Base-by-base conservation (phyloP, 1,284 basidiomycete genomes). In the Apiotrichum porosum region DNA sequence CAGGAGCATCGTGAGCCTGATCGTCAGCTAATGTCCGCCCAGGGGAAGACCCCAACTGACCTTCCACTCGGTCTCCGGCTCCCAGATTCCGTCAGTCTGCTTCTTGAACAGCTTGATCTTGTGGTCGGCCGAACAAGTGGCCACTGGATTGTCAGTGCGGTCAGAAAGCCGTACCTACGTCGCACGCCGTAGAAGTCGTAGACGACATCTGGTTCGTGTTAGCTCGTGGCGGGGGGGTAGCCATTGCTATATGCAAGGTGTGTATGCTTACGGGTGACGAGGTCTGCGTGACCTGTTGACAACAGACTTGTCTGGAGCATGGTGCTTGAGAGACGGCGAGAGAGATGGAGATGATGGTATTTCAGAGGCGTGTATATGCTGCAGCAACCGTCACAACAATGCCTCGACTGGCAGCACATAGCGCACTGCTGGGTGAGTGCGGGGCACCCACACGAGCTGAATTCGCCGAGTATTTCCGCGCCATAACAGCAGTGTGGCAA, bases 151-250 rank as follows among this genome's bases (percentile, higher is more conserved):
- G 76, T 52, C 83, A 81, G 59, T 82, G 84, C 0, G 85, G 84
- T 4, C 85, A 85, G 31, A 88, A 37, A 26, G 4, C 17, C 10
- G 10, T 12, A 58, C 71, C 58, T 39, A 73, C 71, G 78, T 58
- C 82, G 79, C 32, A 86, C 80, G 6, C 90, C 90, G 64, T 93
- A 92, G 67, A 86, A 91, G 66, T 93, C 88, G 68, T 93, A 95
- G 18, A 82, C 79, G 49, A 88, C 80, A 73, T 91, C 88, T 33
- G 87, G 84, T 18, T n/a, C n/a, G n/a, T n/a, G n/a, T n/a, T n/a
- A n/a, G n/a, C n/a, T n/a, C n/a, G n/a, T n/a, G n/a, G n/a, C n/a
- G n/a, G n/a, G n/a, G n/a, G n/a, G n/a, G n/a, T n/a, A n/a, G n/a
- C n/a, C n/a, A n/a, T n/a, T n/a, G n/a, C n/a, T n/a, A n/a, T n/a